phyloP scores from a whole-genome alignment of 2,329 filamentous ascomycete genomes.

The Whalleya microplaca region DNA sequence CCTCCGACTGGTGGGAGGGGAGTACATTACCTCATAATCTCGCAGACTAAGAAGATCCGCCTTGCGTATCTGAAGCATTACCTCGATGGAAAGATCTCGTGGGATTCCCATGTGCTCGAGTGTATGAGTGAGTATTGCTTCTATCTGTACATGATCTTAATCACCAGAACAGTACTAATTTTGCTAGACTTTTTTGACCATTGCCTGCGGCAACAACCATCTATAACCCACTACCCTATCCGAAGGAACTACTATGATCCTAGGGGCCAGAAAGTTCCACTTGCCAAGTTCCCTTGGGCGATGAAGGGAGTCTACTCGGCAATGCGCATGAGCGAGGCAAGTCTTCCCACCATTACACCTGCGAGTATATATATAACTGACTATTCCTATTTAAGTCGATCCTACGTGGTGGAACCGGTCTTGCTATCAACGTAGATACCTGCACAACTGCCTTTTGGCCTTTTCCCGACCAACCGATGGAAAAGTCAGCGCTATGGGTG shows the following conservation, averaged over 20 bases:
- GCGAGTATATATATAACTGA: not conserved
- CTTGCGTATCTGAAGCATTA: conserved; percentile 70
- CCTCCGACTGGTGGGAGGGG: conserved; percentile 37
- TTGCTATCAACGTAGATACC: conserved; percentile 88
- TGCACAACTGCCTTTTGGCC: conserved; percentile 90
- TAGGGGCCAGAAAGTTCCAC: conserved; percentile 49
- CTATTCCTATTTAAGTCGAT: conserved; percentile 37
- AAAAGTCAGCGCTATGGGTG: conserved; percentile 38
- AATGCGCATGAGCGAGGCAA: conserved; percentile 71
- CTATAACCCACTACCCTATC: conserved; percentile 67
- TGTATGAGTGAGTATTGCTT: conserved; percentile 65
- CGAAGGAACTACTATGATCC: conserved; percentile 81
- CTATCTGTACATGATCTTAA: not conserved
- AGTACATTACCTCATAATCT: conserved; percentile 63
- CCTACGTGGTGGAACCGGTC: conserved; percentile 54
- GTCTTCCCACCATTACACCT: not conserved
- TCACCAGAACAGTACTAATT: conserved; percentile 8
- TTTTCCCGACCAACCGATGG: conserved; percentile 38
- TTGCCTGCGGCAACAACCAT: conserved; percentile 78
- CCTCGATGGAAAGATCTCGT: conserved; percentile 60
- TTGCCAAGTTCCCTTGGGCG: conserved; percentile 73
- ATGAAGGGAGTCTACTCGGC: conserved; percentile 91
- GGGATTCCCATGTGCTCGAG: conserved; percentile 72
- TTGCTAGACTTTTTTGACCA: conserved; percentile 82
- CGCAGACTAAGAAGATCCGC: conserved; percentile 68